Conservation (phyloP, 2,329 filamentous ascomycete genomes). For the Colletotrichum sp. region DNA sequence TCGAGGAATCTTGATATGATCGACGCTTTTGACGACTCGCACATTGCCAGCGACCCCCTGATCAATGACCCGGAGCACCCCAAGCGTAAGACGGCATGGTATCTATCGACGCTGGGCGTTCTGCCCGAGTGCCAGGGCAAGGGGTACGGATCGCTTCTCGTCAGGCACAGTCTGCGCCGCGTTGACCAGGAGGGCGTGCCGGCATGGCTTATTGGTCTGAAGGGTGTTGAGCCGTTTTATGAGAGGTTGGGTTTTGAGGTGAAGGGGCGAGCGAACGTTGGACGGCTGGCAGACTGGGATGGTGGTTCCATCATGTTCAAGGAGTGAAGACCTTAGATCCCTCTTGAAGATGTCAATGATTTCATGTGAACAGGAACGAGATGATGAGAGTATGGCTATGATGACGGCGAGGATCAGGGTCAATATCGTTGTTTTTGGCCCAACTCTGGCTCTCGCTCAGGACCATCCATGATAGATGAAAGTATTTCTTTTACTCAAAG, state of each 20-base stretch:
- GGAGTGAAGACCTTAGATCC: slow-evolving; percentile 26
- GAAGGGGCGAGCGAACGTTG: slow-evolving; percentile 39
- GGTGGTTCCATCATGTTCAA: slow-evolving; percentile 42
- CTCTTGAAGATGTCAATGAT: not conserved
- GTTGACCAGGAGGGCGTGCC: slow-evolving; percentile 33
- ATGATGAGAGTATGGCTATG: not conserved
- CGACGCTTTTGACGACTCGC: slow-evolving; percentile 29
- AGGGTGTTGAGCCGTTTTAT: slow-evolving; percentile 36
- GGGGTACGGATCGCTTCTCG: slow-evolving; percentile 34
- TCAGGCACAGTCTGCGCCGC: slow-evolving; percentile 32
- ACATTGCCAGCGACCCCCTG: slow-evolving; percentile 27
- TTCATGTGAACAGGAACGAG: not conserved
- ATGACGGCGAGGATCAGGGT: not conserved
- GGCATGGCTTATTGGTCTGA: slow-evolving; percentile 37
- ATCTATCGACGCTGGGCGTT: slow-evolving; percentile 39
- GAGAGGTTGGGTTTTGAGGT: slow-evolving; percentile 36
- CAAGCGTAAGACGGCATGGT: slow-evolving; percentile 36
- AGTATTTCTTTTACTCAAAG: not conserved
- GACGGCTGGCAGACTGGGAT: slow-evolving; percentile 38
- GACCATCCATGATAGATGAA: not conserved
- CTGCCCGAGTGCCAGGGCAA: slow-evolving; percentile 33
- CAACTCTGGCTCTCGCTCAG: not conserved
- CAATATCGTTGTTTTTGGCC: not conserved
- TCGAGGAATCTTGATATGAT: slow-evolving; percentile 24
- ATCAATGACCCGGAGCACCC: slow-evolving; percentile 29